Conservation (phyloP, 192 early-diverging fungal genomes). For the Umbelopsis sp. region DNA sequence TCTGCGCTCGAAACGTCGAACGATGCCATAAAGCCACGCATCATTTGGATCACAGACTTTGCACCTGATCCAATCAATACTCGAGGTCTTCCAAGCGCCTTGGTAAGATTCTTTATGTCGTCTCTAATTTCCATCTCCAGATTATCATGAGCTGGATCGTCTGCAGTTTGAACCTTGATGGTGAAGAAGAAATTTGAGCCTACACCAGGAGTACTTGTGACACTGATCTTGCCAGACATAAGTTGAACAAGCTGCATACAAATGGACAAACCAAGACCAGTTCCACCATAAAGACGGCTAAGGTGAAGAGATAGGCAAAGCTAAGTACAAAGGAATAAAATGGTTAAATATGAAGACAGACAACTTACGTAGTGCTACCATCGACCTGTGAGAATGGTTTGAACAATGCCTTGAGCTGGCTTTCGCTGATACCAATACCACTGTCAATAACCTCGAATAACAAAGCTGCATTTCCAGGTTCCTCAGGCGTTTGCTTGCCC, state of each 20-base stretch:
- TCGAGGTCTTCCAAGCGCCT: constrained; percentile 26
- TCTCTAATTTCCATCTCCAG: constrained; percentile 2
- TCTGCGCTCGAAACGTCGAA: background rate
- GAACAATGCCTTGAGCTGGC: constrained; percentile 53
- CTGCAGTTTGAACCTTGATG: constrained; percentile 35
- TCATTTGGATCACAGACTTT: constrained; percentile 11
- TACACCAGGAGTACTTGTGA: constrained; percentile 39
- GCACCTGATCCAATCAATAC: constrained; percentile 13
- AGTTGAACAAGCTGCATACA: constrained; percentile 58
- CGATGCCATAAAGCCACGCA: background rate
- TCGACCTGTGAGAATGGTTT: constrained; percentile 69
- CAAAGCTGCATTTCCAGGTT: constrained; percentile 25
- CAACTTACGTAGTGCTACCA: constrained; percentile 57
- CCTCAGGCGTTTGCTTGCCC: constrained; percentile 19
- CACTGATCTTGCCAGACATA: constrained; percentile 60
- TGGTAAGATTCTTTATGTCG: background rate
- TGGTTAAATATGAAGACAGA: background rate
- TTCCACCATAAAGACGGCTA: constrained; percentile 63
- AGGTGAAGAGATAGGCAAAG: background rate
- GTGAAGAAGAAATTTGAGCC: constrained; percentile 56
- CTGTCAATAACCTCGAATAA: constrained; percentile 48
- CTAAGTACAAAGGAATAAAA: background rate
- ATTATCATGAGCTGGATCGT: background rate
- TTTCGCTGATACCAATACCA: constrained; percentile 58
- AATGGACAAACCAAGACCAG: constrained; percentile 64